Evolutionary conservation across 2,329 filamentous ascomycete genomes (phyloP).

Genomic region (Whalleya microplaca): DNA sequence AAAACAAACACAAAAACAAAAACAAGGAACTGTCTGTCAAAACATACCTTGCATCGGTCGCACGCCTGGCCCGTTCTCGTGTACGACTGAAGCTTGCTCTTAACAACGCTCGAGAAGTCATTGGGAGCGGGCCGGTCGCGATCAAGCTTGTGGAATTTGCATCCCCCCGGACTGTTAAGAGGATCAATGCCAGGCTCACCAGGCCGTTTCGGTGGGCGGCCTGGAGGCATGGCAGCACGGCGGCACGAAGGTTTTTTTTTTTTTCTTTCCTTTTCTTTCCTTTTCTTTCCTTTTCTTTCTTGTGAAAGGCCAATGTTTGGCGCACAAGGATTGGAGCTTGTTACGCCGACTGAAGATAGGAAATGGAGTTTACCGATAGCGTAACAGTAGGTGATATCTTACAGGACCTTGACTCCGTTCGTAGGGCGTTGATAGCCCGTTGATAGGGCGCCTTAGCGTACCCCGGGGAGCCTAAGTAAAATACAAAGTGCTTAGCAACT

Average conservation of each 20-base stretch:
- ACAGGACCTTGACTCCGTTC: neutral
- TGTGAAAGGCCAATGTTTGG: too few relatives aligned
- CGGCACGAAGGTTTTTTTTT: slow-evolving; percentile 21
- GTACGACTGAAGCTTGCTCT: slow-evolving; percentile 58
- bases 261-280: too few relatives aligned
- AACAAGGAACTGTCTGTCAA: too few relatives aligned
- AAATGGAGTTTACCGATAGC: slow-evolving; percentile 27
- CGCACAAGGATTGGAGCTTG: slow-evolving; percentile 26
- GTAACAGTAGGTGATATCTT: neutral
- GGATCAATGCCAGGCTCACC: slow-evolving; percentile 42
- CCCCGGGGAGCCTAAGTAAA: neutral
- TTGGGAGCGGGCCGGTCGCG: slow-evolving; percentile 44
- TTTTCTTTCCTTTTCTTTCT: too few relatives aligned
- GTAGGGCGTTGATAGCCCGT: neutral
- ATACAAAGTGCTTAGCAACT: neutral
- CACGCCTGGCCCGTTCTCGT: slow-evolving; percentile 80
- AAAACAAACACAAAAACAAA: too few relatives aligned
- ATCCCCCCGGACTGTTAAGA: slow-evolving; percentile 44
- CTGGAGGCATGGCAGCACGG: slow-evolving; percentile 43
- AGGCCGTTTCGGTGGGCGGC: slow-evolving; percentile 49
- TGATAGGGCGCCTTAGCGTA: neutral
- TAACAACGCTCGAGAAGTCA: slow-evolving; percentile 60
- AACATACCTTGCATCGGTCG: slow-evolving; percentile 81
- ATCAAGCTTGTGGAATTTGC: slow-evolving; percentile 55
- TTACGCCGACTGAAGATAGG: slow-evolving; percentile 21